phyloP scores from a whole-genome alignment of 192 early-diverging fungal genomes.

The Linnemannia zychae region DNA sequence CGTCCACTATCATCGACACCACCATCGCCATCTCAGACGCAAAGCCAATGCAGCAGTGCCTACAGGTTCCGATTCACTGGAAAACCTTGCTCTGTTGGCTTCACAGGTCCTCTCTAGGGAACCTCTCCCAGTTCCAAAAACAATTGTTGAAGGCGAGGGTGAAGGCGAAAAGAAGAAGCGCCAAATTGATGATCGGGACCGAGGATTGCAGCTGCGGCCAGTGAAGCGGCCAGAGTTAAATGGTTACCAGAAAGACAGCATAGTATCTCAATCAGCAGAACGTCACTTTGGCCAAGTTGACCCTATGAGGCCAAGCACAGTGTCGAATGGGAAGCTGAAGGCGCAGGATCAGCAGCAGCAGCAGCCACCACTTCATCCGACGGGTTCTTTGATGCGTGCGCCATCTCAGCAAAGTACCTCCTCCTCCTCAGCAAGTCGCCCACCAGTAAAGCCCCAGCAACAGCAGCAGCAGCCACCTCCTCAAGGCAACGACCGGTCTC shows the following conservation, averaged over 20 bases:
- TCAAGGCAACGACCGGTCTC: not conserved
- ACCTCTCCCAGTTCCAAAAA: constrained; percentile 37
- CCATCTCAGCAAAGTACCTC: constrained; percentile 1
- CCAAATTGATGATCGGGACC: constrained; percentile 22
- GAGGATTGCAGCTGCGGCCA: constrained; percentile 29
- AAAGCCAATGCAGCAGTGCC: not conserved
- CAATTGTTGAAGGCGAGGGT: not conserved
- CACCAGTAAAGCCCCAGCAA: not conserved
- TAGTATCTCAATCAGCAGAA: not conserved
- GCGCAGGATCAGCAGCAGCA: not conserved
- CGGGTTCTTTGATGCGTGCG: not conserved
- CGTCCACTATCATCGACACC: constrained; percentile 46
- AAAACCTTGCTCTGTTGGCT: constrained; percentile 38
- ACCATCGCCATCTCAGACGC: constrained; percentile 33
- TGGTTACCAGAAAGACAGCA: not conserved
- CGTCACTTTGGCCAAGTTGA: not conserved
- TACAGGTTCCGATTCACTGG: constrained; percentile 27
- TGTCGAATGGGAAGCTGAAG: constrained; percentile 9
- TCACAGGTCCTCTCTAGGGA: constrained; percentile 32
- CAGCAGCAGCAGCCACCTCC: not conserved
- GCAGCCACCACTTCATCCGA: not conserved
- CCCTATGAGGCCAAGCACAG: not conserved
- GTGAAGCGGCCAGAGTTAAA: constrained; percentile 22
- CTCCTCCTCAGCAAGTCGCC: not conserved
- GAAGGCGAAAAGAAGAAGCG: constrained; percentile 16